Base-by-base conservation (phyloP, 176 grass and related monocot species). In the Oryza punctata region DNA sequence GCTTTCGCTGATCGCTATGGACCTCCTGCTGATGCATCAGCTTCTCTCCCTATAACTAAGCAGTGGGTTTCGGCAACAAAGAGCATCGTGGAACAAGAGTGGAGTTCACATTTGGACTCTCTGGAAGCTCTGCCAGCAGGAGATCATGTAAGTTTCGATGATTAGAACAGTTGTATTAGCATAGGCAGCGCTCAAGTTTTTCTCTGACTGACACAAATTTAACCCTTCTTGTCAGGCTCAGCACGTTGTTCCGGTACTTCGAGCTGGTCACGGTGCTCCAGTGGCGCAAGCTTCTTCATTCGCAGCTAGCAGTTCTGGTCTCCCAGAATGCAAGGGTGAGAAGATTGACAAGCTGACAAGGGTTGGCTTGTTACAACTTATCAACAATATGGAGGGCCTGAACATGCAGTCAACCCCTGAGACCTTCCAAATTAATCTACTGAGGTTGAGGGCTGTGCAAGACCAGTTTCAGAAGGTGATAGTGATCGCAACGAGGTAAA, bases 271-370 rank as follows among this genome's bases (percentile, higher is more conserved):
- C 23, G 85, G 73, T 75, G 37, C 87, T 82, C 46, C 64, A 81
- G 49, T 19, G 63, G 82, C 79, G 28, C 87, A 87, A 25, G 14
- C 85, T 82, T 27, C 78, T 29, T 80, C 85, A 65, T 30, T 45
- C 63, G 75, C 33, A 45, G 70, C 77, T 69, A 85, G 38, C 59
- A 72, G 35, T 74, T 76, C 32, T 69, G 85, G 82, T 60, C 85
- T 89, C 81, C 89, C 87, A 47, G 93, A 94, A 59, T 96, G 96
- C 87, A 90, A 81, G n/a, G 91, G 93, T 76, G 93, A 99, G 66
- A 84, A 88, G 37, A 65, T 99, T 13, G 93, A 96, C 65, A 94
- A 91, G 85, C 57, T 89, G 44, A 65, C 94, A 46, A 86, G 96
- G 69, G 77, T 99, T 63, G 96, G 96, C 32, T 68, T 99, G 69